phyloP scores from a whole-genome alignment of 345 rosid species.

The Syzygium aqueum region DNA sequence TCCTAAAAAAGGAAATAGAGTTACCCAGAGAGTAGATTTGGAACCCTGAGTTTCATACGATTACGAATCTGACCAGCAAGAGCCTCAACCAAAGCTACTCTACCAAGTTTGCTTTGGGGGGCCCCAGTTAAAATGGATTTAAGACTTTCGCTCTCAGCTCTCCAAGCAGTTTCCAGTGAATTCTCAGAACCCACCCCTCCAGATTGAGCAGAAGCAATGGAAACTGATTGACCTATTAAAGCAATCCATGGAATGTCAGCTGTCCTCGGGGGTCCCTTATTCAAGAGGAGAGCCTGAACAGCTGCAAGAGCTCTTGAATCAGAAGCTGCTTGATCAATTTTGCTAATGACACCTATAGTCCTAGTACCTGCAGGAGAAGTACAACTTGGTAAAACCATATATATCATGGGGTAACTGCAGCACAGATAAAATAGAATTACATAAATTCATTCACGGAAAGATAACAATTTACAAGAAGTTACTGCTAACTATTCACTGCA shows the following conservation, averaged over 20 bases:
- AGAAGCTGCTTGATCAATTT: conserved; percentile 84
- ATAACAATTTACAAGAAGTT: neutral
- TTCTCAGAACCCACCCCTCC: conserved; percentile 45
- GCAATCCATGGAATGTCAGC: conserved; percentile 72
- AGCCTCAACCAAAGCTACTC: conserved; percentile 69
- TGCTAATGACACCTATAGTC: conserved; percentile 87
- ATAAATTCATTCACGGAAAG: neutral
- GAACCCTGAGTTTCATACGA: conserved; percentile 71
- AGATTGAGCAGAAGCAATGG: conserved; percentile 67
- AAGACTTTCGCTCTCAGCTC: conserved; percentile 68
- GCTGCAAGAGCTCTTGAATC: conserved; percentile 61
- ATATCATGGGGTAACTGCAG: neutral
- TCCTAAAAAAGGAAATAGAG: neutral
- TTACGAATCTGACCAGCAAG: conserved; percentile 68
- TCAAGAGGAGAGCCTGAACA: conserved; percentile 59
- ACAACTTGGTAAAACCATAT: neutral
- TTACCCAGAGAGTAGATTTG: conserved; percentile 69
- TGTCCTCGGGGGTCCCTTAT: conserved; percentile 75
- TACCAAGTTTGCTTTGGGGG: conserved; percentile 68
- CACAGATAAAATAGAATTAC: neutral
- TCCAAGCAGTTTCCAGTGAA: conserved; percentile 77
- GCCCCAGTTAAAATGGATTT: conserved; percentile 67
- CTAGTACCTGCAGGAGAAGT: conserved; percentile 66
- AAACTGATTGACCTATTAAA: conserved; percentile 69
- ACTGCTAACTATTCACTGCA: neutral